Conservation (phyloP, 305 asterid genomes). For the Solanum chacoense region DNA sequence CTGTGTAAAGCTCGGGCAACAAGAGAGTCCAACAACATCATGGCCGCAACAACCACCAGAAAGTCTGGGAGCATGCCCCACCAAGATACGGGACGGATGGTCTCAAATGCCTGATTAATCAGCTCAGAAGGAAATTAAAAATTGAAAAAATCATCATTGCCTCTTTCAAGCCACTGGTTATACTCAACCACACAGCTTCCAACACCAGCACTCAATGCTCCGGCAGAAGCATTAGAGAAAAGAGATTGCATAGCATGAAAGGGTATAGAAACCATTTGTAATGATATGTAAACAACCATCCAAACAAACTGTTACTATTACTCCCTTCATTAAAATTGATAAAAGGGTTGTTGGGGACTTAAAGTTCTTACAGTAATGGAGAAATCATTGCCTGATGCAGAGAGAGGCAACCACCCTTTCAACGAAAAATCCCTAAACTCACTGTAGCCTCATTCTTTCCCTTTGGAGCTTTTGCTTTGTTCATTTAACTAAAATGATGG, state of each 20-base stretch:
- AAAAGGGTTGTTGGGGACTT: not conserved
- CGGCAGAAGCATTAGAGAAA: not conserved
- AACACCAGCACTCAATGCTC: not conserved
- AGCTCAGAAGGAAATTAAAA: not conserved
- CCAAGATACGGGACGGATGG: not conserved
- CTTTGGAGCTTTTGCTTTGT: not conserved
- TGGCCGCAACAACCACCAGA: not conserved
- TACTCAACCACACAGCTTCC: not conserved
- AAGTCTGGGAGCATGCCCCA: not conserved
- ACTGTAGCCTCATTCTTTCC: constrained; percentile 2
- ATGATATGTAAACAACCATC: not conserved
- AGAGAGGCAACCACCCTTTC: constrained; percentile 10
- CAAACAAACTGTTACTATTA: not conserved
- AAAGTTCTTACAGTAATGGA: not conserved
- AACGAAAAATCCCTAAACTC: not conserved
- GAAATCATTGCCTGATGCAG: constrained; percentile 7
- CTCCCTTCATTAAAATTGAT: not conserved
- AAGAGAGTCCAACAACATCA: not conserved
- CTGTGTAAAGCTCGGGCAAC: not conserved
- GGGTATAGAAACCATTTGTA: not conserved
- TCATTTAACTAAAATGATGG: not conserved
- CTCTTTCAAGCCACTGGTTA: not conserved
- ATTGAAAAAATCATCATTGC: not conserved
- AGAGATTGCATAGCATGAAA: not conserved
- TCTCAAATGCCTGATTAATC: not conserved